Conservation (phyloP, 768 basidiomycete species). For the Thelephora aurantiotincta region DNA sequence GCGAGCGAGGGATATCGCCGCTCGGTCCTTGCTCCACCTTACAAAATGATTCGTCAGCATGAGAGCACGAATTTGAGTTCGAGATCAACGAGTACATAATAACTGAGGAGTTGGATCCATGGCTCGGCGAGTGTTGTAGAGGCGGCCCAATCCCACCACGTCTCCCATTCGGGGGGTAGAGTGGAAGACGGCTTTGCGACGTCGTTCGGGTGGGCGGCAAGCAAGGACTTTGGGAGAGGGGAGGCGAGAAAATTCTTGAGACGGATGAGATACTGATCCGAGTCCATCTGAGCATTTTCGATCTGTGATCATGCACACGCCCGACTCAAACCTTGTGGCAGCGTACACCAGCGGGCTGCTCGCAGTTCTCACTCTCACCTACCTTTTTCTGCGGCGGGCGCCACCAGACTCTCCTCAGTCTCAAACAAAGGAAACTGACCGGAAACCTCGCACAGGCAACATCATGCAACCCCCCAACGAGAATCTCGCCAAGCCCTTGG, state of each 20-base stretch:
- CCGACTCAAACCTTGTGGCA: too few species aligned
- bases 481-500: conserved; percentile 57
- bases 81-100: neutral
- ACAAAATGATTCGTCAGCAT: conserved; percentile 4
- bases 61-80: neutral
- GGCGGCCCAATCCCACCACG: conserved; percentile 26
- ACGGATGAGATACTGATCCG: neutral
- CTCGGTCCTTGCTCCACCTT: neutral
- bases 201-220: conserved; percentile 37
- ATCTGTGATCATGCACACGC: too few species aligned
- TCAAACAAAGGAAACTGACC: neutral
- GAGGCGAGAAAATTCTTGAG: conserved; percentile 2
- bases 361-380: too few species aligned
- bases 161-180: conserved; percentile 13
- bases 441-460: conserved; percentile 8
- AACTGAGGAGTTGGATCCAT: neutral
- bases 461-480: conserved; percentile 58
- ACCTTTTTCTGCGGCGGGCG: too few species aligned
- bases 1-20: neutral
- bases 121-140: neutral
- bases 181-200: conserved; percentile 9
- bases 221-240: conserved; percentile 17
- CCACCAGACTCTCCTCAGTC: too few species aligned
- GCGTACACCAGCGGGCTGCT: too few species aligned
- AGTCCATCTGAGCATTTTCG: too few species aligned